These are phyloP conservation scores for Ogataea philodendri DNA, from an alignment of 805 yeast genomes.

Conservation along the genomic window DNA sequence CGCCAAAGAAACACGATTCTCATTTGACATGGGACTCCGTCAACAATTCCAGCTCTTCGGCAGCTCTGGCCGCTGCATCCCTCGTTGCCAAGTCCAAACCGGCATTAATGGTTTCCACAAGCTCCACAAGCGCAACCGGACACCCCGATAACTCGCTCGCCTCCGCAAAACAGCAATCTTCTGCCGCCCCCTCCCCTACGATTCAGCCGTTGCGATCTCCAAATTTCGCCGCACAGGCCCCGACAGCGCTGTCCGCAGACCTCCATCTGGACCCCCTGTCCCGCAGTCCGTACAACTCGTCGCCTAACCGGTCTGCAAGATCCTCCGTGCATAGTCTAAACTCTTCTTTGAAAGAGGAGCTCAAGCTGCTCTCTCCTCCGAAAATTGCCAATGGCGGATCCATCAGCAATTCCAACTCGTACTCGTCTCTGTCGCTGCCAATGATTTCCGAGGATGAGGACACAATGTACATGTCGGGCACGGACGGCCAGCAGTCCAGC, in stretches of 20 bases:
- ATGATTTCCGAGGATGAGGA: slow-evolving; percentile 25
- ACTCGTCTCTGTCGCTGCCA: slow-evolving; percentile 21
- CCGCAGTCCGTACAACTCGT: slow-evolving; percentile 10
- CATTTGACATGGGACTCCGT: slow-evolving; percentile 29
- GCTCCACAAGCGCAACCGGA: not conserved
- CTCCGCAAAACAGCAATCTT: slow-evolving; percentile 2
- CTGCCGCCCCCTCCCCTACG: slow-evolving; percentile 6
- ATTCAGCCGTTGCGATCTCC: slow-evolving; percentile 15
- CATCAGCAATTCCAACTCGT: slow-evolving; percentile 16
- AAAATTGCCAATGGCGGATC: slow-evolving; percentile 5
- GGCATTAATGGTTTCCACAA: slow-evolving; percentile 24
- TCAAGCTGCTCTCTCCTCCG: slow-evolving; percentile 10
- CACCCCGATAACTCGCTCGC: slow-evolving; percentile 1
- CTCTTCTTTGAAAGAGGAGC: slow-evolving; percentile 13
- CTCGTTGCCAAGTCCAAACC: slow-evolving; percentile 35
- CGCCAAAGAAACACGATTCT: slow-evolving; percentile 7
- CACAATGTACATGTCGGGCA: not conserved
- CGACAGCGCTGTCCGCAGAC: slow-evolving; percentile 10
- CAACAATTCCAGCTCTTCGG: slow-evolving; percentile 30
- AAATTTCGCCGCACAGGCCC: slow-evolving; percentile 4
- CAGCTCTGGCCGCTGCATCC: slow-evolving; percentile 37
- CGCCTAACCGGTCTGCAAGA: slow-evolving; percentile 12
- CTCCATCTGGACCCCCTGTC: slow-evolving; percentile 13
- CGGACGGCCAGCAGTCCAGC: slow-evolving; percentile 1
- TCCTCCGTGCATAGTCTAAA: slow-evolving; percentile 10